Base-by-base conservation (phyloP, 208 protist species). In the Crithidia acanthocephali region DNA sequence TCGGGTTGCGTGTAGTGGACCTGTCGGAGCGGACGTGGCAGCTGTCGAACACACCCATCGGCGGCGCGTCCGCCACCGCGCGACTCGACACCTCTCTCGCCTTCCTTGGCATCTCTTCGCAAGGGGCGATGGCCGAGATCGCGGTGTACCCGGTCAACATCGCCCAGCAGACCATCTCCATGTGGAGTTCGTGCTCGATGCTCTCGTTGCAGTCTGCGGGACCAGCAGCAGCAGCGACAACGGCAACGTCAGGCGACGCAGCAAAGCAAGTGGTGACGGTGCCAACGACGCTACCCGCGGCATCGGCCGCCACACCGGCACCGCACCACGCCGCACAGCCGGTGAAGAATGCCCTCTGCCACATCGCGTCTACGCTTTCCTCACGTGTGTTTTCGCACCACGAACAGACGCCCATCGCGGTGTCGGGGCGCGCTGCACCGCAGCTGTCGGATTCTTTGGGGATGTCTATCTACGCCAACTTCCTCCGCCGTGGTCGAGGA, bases 81-180 rank as follows among this genome's bases (percentile, higher is more conserved):
- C 65, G 25, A 1, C n/a, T 50, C 30, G 61, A 56, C 35, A 58
- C 40, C 1, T 22, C 40, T 0, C 61, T 44, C 10, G 4, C 44
- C 35, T 76, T 76, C 42, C 47, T 61, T 16, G 63, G 56, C 13
- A 68, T 75, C 33, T 75, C 63, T 9, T 44, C n/a, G 2, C 68
- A 50, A 28, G 52, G 69, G 2, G 16, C 68, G 13, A 67, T 69
- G 53, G 68, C 57, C 25, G 44, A 63, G 40, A 23, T 68, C 1
- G 28, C 23, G 64, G 72, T 72, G 25, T 72, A 66, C 51, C 23
- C 30, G 11, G 45, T 72, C 3, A 0, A 35, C 2, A 8, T 59
- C 2, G 28, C 27, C 2, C 33, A 16, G 32, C 33, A 58, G n/a
- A 18, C 18, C 0, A 15, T 61, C 7, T 57, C 48, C 4, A 25